A percentile compares a stretch with the other conserved stretches of the same genome.
Evolutionary conservation across 768 basidiomycete genomes (phyloP).

Genomic region (Tubosaeta brunneosetosa): DNA sequence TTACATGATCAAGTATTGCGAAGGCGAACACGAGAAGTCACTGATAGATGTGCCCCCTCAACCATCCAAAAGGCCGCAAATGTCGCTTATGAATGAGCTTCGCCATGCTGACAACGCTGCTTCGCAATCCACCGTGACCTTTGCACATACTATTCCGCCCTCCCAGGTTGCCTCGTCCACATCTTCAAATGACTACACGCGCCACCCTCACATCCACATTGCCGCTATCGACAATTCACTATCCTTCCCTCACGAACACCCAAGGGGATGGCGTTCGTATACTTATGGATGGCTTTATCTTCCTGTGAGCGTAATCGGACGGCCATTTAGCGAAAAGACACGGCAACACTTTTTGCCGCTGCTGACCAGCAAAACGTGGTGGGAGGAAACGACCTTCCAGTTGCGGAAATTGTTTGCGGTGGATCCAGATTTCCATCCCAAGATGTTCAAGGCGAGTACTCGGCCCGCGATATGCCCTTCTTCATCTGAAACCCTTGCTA

Average conservation of each 20-base stretch:
- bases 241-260: conserved; percentile 89
- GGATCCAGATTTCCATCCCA: conserved; percentile 84
- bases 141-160: conserved; percentile 36
- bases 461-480: neutral
- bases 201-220: conserved; percentile 79
- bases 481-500: conserved; percentile 2
- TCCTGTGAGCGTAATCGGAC: conserved; percentile 79
- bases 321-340: conserved; percentile 81
- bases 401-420: conserved; percentile 72
- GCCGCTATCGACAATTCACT: conserved; percentile 93
- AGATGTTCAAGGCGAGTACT: conserved; percentile 72
- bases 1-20: conserved; percentile 91
- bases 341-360: conserved; percentile 78
- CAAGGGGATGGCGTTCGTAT: conserved; percentile 72
- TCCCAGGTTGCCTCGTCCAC: conserved; percentile 34
- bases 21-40: conserved; percentile 72
- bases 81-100: conserved; percentile 72
- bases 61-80: conserved; percentile 57
- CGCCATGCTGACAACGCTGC: conserved; percentile 41
- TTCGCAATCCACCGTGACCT: conserved; percentile 38
- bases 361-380: conserved; percentile 82
- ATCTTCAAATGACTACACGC: conserved; percentile 41
- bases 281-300: conserved; percentile 88
- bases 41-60: conserved; percentile 78
- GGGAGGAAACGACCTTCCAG: conserved; percentile 81